Evolutionary conservation across 2,329 filamentous ascomycete genomes (phyloP).

Genomic region (Sclerotiophoma versabilis): DNA sequence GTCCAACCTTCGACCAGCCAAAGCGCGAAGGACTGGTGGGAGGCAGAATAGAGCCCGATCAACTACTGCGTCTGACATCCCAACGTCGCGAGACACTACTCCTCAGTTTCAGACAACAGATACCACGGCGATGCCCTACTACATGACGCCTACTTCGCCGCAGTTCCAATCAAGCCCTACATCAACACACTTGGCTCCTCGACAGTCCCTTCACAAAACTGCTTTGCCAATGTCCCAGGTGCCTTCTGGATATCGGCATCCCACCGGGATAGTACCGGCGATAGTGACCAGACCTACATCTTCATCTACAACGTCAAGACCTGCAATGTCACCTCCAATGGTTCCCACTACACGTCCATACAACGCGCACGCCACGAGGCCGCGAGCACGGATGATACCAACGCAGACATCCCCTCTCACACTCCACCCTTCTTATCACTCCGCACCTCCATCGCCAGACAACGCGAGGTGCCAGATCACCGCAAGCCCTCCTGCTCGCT

Average conservation of each 20-base stretch:
- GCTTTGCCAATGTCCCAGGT: not conserved
- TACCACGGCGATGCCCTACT: constrained; percentile 3
- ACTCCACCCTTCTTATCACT: not conserved
- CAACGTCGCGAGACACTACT: constrained; percentile 13
- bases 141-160: constrained; percentile 1
- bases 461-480: not conserved
- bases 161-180: not conserved
- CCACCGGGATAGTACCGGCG: not conserved
- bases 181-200: not conserved
- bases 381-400: not conserved
- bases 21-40: constrained; percentile 14
- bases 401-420: not conserved
- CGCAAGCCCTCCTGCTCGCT: not conserved
- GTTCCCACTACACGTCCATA: not conserved
- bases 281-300: not conserved
- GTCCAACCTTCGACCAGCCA: constrained; percentile 9
- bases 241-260: not conserved
- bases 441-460: not conserved
- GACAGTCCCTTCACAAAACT: not conserved
- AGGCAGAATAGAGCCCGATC: constrained; percentile 16
- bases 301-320: not conserved
- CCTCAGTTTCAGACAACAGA: constrained; percentile 9
- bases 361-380: not conserved
- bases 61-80: constrained; percentile 8
- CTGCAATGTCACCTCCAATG: constrained; percentile 2